Conservation (phyloP, 768 basidiomycete genomes). For the Xerocomellus chrysenteron region DNA sequence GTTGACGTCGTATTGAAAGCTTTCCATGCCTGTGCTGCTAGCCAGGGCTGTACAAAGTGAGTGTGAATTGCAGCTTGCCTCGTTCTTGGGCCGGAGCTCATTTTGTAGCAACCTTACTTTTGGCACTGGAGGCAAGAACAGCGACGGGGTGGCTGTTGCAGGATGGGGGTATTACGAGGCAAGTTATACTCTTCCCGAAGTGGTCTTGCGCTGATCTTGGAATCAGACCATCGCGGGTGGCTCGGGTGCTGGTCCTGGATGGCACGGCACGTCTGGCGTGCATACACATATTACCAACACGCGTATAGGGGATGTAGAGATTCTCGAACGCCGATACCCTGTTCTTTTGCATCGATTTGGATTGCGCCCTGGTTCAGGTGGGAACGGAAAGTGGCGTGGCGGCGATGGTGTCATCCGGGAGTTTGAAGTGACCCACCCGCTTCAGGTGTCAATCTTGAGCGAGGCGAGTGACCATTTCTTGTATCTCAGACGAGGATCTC, state of each 20-base stretch:
- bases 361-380: conserved; percentile 66
- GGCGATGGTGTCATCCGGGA: conserved; percentile 86
- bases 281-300: conserved; percentile 95
- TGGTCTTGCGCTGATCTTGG: background rate
- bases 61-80: conserved; percentile 16
- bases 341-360: conserved; percentile 86
- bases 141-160: conserved; percentile 66
- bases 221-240: conserved; percentile 85
- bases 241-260: conserved; percentile 82
- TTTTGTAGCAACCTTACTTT: conserved; percentile 77
- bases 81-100: background rate
- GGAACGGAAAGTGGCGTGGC: conserved; percentile 69
- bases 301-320: conserved; percentile 90
- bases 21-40: conserved; percentile 88
- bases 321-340: conserved; percentile 91
- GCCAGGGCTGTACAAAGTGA: conserved; percentile 92
- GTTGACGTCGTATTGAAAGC: conserved; percentile 93
- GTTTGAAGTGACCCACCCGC: conserved; percentile 74
- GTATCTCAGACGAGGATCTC: background rate
- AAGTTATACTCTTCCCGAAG: conserved; percentile 1
- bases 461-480: conserved; percentile 51
- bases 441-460: conserved; percentile 87
- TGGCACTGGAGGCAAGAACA: conserved; percentile 84
- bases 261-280: conserved; percentile 92
- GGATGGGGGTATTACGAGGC: conserved; percentile 94